phyloP scores from a whole-genome alignment of 2,329 filamentous ascomycete species.

The Stylonectria norvegica region DNA sequence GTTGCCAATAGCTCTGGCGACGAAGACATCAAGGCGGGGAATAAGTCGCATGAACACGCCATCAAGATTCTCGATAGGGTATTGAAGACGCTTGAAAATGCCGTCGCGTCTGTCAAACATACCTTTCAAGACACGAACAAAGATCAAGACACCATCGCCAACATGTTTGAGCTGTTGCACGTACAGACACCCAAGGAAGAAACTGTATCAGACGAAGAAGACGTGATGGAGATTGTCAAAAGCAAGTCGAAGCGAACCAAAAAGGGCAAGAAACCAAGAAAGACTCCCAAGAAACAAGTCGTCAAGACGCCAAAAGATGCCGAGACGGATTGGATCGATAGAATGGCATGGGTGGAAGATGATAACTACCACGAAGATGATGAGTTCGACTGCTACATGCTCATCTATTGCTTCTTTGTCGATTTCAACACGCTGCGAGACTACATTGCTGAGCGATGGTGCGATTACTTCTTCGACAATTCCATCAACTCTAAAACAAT shows the following conservation, averaged over 20 bases:
- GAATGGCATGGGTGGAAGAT: neutral
- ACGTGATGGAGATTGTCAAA: neutral
- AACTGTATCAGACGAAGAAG: neutral
- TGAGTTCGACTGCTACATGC: neutral
- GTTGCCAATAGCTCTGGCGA: neutral
- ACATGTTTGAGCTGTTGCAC: neutral
- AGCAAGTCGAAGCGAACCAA: neutral
- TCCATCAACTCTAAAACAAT: neutral
- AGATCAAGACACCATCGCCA: neutral
- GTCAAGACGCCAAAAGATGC: neutral
- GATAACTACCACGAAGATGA: neutral
- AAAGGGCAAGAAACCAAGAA: neutral
- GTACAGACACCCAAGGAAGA: neutral
- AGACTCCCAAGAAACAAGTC: neutral
- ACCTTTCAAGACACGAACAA: neutral
- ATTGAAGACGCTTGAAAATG: neutral
- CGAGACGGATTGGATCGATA: neutral
- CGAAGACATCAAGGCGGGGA: neutral
- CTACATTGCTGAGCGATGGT: neutral
- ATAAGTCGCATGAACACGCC: neutral
- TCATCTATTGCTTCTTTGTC: neutral
- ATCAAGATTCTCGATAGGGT: constrained; percentile 1
- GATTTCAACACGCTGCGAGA: neutral
- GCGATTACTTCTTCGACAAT: constrained; percentile 1
- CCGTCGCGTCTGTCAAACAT: neutral